These are phyloP conservation scores for Tricholoma bakamatsutake DNA, from an alignment of 768 basidiomycete genomes.

Conservation along the genomic window DNA sequence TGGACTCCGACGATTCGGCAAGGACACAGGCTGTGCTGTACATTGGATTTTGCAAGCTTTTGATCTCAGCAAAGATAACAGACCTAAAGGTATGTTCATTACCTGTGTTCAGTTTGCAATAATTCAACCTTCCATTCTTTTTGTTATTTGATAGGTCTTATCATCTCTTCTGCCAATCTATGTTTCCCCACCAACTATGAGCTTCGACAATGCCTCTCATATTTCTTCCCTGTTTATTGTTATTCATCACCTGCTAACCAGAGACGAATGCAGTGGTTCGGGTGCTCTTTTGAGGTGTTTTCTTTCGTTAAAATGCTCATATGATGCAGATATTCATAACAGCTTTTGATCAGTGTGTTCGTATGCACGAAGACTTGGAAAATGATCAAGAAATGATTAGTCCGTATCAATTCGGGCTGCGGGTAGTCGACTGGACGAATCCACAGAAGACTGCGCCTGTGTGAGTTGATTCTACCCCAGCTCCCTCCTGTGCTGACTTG, in stretches of 20 bases:
- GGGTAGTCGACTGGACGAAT: conserved; percentile 88
- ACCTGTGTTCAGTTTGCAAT: not conserved
- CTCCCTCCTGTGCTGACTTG: not conserved
- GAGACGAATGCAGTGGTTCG: conserved; percentile 47
- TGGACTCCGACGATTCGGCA: conserved; percentile 65
- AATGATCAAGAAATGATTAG: conserved; percentile 71
- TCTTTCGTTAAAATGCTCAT: not conserved
- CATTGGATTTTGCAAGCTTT: conserved; percentile 83
- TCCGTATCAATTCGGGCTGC: conserved; percentile 65
- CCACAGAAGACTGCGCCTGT: conserved; percentile 60
- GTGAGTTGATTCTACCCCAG: conserved; percentile 18
- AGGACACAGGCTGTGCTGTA: conserved; percentile 73
- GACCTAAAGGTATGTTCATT: conserved; percentile 59
- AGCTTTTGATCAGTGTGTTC: conserved; percentile 55
- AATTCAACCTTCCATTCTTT: not conserved
- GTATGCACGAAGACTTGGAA: conserved; percentile 57
- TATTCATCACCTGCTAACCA: conserved; percentile 83
- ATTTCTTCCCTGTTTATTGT: conserved; percentile 94
- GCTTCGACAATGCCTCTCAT: conserved; percentile 87
- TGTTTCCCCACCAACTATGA: conserved; percentile 82
- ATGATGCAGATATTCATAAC: conserved; percentile 60
- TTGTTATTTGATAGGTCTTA: conserved; percentile 24
- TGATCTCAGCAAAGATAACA: conserved; percentile 77
- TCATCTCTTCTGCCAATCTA: conserved; percentile 51
- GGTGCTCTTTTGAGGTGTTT: not conserved